Base-by-base conservation (phyloP, 768 basidiomycete species). In the Mycena rosella region DNA sequence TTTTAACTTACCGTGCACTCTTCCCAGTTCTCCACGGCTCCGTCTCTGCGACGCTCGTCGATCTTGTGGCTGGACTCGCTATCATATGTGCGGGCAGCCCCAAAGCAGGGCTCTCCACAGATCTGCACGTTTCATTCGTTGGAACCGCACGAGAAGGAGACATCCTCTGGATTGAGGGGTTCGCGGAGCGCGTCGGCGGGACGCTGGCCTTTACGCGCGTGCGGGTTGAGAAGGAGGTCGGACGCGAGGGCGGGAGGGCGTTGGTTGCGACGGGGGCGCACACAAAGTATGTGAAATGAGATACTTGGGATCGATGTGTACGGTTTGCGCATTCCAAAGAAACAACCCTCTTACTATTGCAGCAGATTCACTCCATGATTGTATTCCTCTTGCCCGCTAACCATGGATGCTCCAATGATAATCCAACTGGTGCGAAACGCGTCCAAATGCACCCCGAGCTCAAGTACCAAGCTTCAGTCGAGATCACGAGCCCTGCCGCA, bases 261-360 rank as follows among this genome's bases (percentile, higher is more conserved):
- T 29, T 71, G 44, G 66, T 71, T 11, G 70, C 70, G 48, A 68
- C 63, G 29, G 70, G 70, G 0, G 68, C 59, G 15, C 70, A 71
- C 44, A 69, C 71, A 9, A 69, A 69, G 60, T 72, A 72, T 34
- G 65, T 71, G 20, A 44, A 62, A n/a, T 68, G 59, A 71, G 27
- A 18, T 38, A 14, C 38, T 34, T 34, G 5, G 11, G 32, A 34
- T 34, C 32, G 32, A 34, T 34, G 32, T 34, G 32, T 34, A 34
- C 5, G 32, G 32, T 11, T 34, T 34, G 6, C 32, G 32, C n/a
- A n/a, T n/a, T n/a, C n/a, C n/a, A n/a, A n/a, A n/a, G n/a, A n/a
- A n/a, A n/a, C n/a, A n/a, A n/a, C n/a, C 11, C 11, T 34, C 32
- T 34, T 34, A 34, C 32, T 5, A 34, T 34, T 5, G 11, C 32